Conservation (phyloP, 2,329 filamentous ascomycete genomes). For the Clonostachys chloroleuca region DNA sequence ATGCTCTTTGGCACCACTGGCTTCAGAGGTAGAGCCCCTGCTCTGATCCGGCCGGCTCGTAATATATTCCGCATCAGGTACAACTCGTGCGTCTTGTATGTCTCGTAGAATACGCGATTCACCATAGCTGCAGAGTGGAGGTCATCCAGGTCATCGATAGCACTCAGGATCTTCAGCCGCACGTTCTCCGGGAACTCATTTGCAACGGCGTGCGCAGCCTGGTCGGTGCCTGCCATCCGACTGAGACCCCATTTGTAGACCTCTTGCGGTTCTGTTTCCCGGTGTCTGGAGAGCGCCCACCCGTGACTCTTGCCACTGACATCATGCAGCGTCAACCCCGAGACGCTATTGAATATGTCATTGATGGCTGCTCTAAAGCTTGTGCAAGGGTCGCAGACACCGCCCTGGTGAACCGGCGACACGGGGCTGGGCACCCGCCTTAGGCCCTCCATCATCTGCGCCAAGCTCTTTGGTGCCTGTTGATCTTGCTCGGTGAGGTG, state of each 20-base stretch:
- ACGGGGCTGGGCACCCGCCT: conserved; percentile 37
- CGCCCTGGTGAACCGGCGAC: conserved; percentile 28
- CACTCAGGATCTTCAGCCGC: conserved; percentile 31
- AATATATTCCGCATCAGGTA: conserved; percentile 28
- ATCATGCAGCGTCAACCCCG: conserved; percentile 42
- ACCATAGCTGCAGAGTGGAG: conserved; percentile 35
- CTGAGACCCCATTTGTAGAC: conserved; percentile 17
- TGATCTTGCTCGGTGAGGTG: conserved; percentile 5
- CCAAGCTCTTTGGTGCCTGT: conserved; percentile 31
- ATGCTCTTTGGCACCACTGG: conserved; percentile 11
- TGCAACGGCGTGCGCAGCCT: conserved; percentile 19
- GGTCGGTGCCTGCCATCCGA: conserved; percentile 24
- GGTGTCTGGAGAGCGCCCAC: conserved; percentile 41
- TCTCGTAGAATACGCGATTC: conserved; percentile 34
- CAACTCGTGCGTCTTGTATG: conserved; percentile 38
- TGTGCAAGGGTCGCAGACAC: conserved; percentile 44
- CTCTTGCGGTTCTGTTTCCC: conserved; percentile 25
- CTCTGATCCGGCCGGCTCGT: conserved; percentile 15
- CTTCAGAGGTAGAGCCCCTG: conserved; percentile 5
- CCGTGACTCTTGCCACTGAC: conserved; percentile 41
- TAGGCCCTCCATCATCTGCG: conserved; percentile 37
- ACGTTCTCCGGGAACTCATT: conserved; percentile 27
- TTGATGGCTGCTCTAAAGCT: conserved; percentile 39
- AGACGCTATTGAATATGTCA: conserved; percentile 46
- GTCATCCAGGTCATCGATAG: conserved; percentile 32